Base-by-base conservation (phyloP, 1,284 basidiomycete genomes). In the Pseudozyma tsukubaensis region DNA sequence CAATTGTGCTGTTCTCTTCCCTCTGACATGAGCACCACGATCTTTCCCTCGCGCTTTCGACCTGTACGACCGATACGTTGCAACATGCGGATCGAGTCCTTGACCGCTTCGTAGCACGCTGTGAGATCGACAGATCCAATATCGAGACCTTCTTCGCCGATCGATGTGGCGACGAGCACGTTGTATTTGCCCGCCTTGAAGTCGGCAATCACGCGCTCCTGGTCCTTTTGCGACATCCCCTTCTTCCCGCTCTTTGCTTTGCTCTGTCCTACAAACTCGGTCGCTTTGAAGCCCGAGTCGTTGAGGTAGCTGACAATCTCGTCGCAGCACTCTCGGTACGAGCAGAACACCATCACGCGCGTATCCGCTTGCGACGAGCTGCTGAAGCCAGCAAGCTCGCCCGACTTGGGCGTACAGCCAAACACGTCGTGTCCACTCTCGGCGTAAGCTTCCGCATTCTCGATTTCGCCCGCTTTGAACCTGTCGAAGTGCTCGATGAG, bases 61-160 rank as follows among this genome's bases (percentile, higher is more conserved):
- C 97, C 97, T 0, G 97, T 99, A 66, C 97, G 89, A 49, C 97
- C 97, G 49, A 97, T 89, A 21, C 97, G 92, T 89, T 99, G 97
- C 16, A 99, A 89, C 91, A 97, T 95, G 64, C 96, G 93, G 73
- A 98, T 94, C 0, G 95, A 92, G 13, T 94, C 94, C 86, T 96
- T 97, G 79, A 95, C 93, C 40, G 95, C 91, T 79, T 99, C 97
- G 85, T 99, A 99, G 81, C 95, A 97, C 44, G 97, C 88, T 58
- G 97, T 97, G 82, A 96, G 88, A 84, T 99, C 97, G n/a, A 99
- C 92, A 81, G 97, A 95, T 49, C 97, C 97, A 62, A 99, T 99
- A 84, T 99, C 97, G n/a, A 99, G 87, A 68, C 97, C 97, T 85
- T 99, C 97, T 86, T 99, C 97, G 34, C 97, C 97, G 63, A 99